Base-by-base conservation (phyloP, 164 flowering plant species). In the Magnolia sinica region DNA sequence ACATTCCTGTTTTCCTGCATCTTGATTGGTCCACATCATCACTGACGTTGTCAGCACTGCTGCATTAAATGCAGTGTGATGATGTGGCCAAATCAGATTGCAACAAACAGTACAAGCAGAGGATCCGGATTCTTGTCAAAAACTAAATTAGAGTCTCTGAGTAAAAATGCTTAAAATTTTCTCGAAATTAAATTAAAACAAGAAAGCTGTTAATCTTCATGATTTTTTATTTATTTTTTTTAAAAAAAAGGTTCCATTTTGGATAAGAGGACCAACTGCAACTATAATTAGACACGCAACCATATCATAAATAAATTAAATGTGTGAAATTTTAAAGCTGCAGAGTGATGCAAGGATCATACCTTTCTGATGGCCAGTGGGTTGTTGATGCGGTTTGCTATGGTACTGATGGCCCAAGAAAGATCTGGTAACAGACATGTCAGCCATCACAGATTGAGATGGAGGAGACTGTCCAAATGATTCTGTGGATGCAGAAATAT, bases 341-440 rank as follows among this genome's bases (percentile, higher is more conserved):
- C 3, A 16, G 8, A 55, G 61, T 16, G 18, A 55, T 55, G 16
- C 61, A 55, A 55, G 1, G 16, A 55, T 55, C 61, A 55, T 55
- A 92, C 99, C 97, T 90, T 89, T 94, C 73, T 88, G 97, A 84
- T 92, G 96, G 65, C 91, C 92, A 59, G 76, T 75, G 69, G 76
- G 78, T 74, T 81, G 90, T 68, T 90, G 98, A 85, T 91, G 88
- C 24, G 76, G 73, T 83, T 89, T 89, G 81, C 80, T 78, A 77
- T 75, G 78, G 74, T 88, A 73, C 77, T 89, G 93, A 83, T 81
- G 88, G 71, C 75, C 84, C 55, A 83, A 73, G 64, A 85, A 78
- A 29, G 93, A 64, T 77, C 88, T 88, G 79, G 78, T 76, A 20
- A 76, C 86, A 23, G 89, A 58, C 52, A 81, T 65, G 68, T 75